Evolutionary conservation across 352 stramenopile species (phyloP).

Genomic region (Pilasporangium apinafurcum): DNA sequence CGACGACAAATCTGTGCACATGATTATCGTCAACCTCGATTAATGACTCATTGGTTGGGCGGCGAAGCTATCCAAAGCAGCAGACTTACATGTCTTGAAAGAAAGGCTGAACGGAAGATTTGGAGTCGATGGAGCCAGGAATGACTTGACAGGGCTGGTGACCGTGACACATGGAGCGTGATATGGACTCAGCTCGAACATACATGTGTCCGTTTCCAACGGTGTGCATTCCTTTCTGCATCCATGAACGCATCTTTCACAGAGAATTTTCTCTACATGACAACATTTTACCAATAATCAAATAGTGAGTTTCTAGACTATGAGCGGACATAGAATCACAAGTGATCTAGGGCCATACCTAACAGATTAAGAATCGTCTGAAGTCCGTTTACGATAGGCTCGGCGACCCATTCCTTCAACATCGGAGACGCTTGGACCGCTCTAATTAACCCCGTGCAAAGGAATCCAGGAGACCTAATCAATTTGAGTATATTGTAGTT

Average conservation of each 20-base stretch:
- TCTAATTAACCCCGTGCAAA: constrained; percentile 48
- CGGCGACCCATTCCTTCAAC: constrained; percentile 30
- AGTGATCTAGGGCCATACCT: constrained; percentile 17
- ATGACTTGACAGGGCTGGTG: constrained; percentile 36
- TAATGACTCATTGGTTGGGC: too few relatives aligned
- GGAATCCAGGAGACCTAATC: constrained; percentile 34
- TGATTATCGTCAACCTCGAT: too few relatives aligned
- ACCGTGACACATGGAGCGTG: constrained; percentile 78
- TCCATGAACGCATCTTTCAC: constrained; percentile 64
- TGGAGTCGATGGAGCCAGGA: constrained; percentile 40
- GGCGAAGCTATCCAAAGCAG: too few relatives aligned
- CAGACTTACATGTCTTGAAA: constrained; percentile 66
- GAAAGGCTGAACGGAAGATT: constrained; percentile 39
- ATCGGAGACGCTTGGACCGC: constrained; percentile 27
- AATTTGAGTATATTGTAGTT: too few relatives aligned
- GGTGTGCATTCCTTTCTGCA: constrained; percentile 50
- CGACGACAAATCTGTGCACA: constrained; percentile 59
- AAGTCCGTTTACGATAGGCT: constrained; percentile 25
- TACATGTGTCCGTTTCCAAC: constrained; percentile 22
- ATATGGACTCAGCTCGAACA: constrained; percentile 68
- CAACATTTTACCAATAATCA: neutral
- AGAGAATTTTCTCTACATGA: constrained; percentile 42
- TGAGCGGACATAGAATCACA: neutral
- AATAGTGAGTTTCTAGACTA: neutral
- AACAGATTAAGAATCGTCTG: constrained; percentile 40